Evolutionary conservation across 2,329 filamentous ascomycete genomes (phyloP), one percentile per base, ranked within the genome.

Genomic region (Scorias spongiosa): DNA sequence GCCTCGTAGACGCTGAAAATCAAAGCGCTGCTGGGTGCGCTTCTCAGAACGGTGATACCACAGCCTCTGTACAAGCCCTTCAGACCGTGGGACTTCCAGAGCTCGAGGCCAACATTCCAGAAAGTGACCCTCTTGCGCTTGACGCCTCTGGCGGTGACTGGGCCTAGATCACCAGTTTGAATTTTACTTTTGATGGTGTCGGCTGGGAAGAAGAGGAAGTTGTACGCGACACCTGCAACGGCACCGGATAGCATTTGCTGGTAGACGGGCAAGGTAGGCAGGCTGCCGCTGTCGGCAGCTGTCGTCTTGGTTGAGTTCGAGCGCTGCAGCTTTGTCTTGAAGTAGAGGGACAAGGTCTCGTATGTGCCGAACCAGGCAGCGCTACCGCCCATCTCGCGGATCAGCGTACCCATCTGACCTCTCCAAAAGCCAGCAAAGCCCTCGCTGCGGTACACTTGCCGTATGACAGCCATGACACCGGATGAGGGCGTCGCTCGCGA

Each of bases 121-220:
- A 98, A 96, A 0, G 78, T 80, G 43, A 73, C 72, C 44, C 66
- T 64, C 20, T 26, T 26, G 2, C 67, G 68, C 17, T 68, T 65
- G 8, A 70, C 53, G 10, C 64, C 67, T 29, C 72, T 74, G 38
- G 85, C 69, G 10, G 46, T 45, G 10, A 50, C 50, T 3, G 32
- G 32, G 32, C 32, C 9, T 17, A 62, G 45, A 5, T 87, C 81
- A 43, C 82, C 75, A 0, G 91, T 98, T 66, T 98, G 91, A 80
- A 98, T 94, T 40, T 89, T 79, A 14, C 84, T 93, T 67, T 98
- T 98, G 68, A 98, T 82, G 1, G 91, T 98, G 61, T 98, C 91
- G 41, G 91, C 91, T 0, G 91, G 91, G 61, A 91, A 98, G 70
- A 96, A 95, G 17, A 93, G 67, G 60, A 96, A 96, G 62, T 98